A percentile compares a stretch with the other conserved stretches of the same genome.
Conservation (phyloP, 2,329 filamentous ascomycete species). For the Tympanopsis confertula region DNA sequence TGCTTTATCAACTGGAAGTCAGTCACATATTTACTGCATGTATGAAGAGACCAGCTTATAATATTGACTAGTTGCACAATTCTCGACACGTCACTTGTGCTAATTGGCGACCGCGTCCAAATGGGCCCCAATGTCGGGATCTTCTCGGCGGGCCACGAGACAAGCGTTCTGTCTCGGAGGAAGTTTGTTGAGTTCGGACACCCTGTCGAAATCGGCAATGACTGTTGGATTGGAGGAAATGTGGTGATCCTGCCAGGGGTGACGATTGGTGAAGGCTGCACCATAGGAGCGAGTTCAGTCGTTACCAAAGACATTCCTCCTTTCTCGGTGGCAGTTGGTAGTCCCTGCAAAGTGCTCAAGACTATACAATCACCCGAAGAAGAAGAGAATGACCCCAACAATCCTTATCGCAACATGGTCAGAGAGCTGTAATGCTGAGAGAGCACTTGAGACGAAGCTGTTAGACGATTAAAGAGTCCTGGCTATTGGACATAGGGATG, state of each 20-base stretch:
- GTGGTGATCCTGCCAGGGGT: constrained; percentile 37
- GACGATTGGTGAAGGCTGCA: constrained; percentile 37
- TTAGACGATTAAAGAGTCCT: too few species aligned
- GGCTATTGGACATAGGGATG: too few species aligned
- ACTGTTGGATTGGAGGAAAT: constrained; percentile 43
- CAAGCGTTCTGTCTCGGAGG: constrained; percentile 40
- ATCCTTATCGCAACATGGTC: background rate
- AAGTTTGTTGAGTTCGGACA: constrained; percentile 33
- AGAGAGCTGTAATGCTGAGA: too few species aligned
- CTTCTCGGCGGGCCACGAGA: constrained; percentile 61
- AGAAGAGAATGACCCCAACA: background rate
- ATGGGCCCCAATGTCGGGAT: constrained; percentile 64
- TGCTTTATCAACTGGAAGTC: constrained; percentile 53
- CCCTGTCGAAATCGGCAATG: constrained; percentile 33
- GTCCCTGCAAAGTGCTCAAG: constrained; percentile 35
- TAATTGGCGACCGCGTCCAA: constrained; percentile 58
- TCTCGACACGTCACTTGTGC: constrained; percentile 61
- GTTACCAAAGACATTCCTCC: constrained; percentile 36
- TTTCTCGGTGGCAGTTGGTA: constrained; percentile 33
- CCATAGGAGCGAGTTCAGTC: constrained; percentile 34
- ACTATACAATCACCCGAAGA: constrained; percentile 6
- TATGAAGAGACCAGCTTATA: constrained; percentile 11
- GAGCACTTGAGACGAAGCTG: too few species aligned
- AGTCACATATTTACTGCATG: background rate
- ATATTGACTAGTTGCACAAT: constrained; percentile 36